Conservation (phyloP, 83 land plant genomes). For the Picea engelmannii region DNA sequence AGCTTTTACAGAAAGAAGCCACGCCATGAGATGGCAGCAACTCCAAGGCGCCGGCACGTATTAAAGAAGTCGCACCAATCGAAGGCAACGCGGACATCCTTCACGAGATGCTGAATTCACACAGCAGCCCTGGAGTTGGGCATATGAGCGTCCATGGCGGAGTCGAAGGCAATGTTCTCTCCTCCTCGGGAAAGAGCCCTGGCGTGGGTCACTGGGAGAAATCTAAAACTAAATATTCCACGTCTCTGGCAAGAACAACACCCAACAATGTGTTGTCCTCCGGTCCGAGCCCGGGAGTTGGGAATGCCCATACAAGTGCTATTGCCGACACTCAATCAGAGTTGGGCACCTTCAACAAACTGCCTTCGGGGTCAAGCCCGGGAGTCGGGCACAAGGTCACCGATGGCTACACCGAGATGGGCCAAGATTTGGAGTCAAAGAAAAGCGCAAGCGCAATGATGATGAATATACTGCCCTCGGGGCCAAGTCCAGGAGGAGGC, state of each 20-base stretch:
- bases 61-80: too few relatives aligned
- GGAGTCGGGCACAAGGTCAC: not conserved
- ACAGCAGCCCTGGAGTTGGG: too few relatives aligned
- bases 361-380: constrained; percentile 4
- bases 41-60: too few relatives aligned
- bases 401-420: not conserved
- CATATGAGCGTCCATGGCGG: too few relatives aligned
- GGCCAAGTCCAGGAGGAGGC: too few relatives aligned
- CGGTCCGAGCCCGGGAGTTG: not conserved
- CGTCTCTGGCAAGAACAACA: not conserved
- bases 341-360: not conserved
- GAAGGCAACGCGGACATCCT: too few relatives aligned
- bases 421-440: not conserved
- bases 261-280: not conserved
- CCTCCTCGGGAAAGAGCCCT: not conserved
- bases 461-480: too few relatives aligned
- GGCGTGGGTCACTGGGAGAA: not conserved
- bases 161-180: too few relatives aligned
- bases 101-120: too few relatives aligned
- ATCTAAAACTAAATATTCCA: not conserved
- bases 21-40: too few relatives aligned
- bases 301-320: too few relatives aligned
- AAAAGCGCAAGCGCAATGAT: not conserved
- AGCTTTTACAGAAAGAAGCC: too few relatives aligned
- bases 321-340: not conserved